Percentiles rank a stretch among this genome's conserved stretches.
These are phyloP conservation scores for Stemphylium beticola DNA, from an alignment of 2,329 filamentous ascomycete genomes.

Conservation along the genomic window DNA sequence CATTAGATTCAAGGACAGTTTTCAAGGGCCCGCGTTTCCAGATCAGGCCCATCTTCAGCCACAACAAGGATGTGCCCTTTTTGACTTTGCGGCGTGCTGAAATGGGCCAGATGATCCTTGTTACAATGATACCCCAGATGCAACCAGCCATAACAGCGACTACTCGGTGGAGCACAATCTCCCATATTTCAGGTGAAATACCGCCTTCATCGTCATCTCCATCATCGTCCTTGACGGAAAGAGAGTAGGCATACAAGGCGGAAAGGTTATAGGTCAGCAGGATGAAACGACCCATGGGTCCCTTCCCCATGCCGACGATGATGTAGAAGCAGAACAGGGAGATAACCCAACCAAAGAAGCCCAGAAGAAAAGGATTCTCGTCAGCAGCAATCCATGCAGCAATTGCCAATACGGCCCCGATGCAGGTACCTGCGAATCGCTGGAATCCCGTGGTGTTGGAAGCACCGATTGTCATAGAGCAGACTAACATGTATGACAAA, in stretches of 20 bases:
- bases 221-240: slow-evolving; percentile 78
- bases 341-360: slow-evolving; percentile 80
- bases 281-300: slow-evolving; percentile 90
- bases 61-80: slow-evolving; percentile 86
- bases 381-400: slow-evolving; percentile 77
- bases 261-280: slow-evolving; percentile 96
- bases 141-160: slow-evolving; percentile 85
- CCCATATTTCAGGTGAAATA: slow-evolving; percentile 78
- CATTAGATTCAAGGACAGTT: slow-evolving; percentile 60
- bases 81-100: slow-evolving; percentile 87
- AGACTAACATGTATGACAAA: slow-evolving; percentile 96
- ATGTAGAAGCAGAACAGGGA: slow-evolving; percentile 87
- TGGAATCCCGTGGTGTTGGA: slow-evolving; percentile 91
- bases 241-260: slow-evolving; percentile 89
- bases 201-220: slow-evolving; percentile 86
- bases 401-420: slow-evolving; percentile 78
- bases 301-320: slow-evolving; percentile 82
- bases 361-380: slow-evolving; percentile 76
- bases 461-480: slow-evolving; percentile 95
- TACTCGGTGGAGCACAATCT: slow-evolving; percentile 88
- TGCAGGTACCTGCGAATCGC: slow-evolving; percentile 82
- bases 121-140: slow-evolving; percentile 90
- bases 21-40: slow-evolving; percentile 94
- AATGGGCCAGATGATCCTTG: slow-evolving; percentile 90
- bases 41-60: slow-evolving; percentile 91